Evolutionary conservation across 2,329 filamentous ascomycete species (phyloP), one percentile per base, ranked within the genome.

Genomic region (Fusarium robinianum): DNA sequence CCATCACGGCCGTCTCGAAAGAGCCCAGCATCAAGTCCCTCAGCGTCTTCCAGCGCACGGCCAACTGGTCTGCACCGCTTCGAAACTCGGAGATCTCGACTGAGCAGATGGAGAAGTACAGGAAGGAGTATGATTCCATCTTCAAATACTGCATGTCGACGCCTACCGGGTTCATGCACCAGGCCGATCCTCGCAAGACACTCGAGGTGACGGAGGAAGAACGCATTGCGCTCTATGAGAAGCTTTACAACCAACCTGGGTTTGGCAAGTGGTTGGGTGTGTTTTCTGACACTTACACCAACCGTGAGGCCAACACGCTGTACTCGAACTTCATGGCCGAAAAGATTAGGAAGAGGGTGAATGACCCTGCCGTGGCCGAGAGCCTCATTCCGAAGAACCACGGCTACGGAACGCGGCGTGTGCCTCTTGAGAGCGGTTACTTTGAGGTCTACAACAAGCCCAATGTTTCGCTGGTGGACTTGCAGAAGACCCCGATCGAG

Each of bases 21-120:
- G 53, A 50, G 1, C 56, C 64, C 2, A 58, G 47, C 3, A 57
- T 69, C n/a, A 62, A 67, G 24, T 67, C 65, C 5, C 41, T 69
- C 8, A 65, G 53, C 2, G 59, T 63, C 0, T 66, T 66, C 18
- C 63, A 66, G 12, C 53, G 63, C 3, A 64, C 58, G 0, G 47
- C 63, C 7, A 62, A 56, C 19, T 63, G 52, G 58, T 49, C 58
- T 0, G 54, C 53, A 8, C 62, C 62, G 3, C 47, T 62, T 0
- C 46, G 42, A 6, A 60, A 60, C 7, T 23, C 26, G 0, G 32
- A 42, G 1, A 61, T 64, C 10, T 42, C 54, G 0, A 1, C 36
- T 0, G 41, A 57, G 10, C 25, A 49, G 4, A 57, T 57, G 46
- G 15, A 8, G 5, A 29, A 46, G 1, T 29, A 50, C 2, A 53